A percentile compares a stretch with the other conserved stretches of the same genome.
Evolutionary conservation across 345 rosid species (phyloP).

Genomic region (Rhizophora mangle): DNA sequence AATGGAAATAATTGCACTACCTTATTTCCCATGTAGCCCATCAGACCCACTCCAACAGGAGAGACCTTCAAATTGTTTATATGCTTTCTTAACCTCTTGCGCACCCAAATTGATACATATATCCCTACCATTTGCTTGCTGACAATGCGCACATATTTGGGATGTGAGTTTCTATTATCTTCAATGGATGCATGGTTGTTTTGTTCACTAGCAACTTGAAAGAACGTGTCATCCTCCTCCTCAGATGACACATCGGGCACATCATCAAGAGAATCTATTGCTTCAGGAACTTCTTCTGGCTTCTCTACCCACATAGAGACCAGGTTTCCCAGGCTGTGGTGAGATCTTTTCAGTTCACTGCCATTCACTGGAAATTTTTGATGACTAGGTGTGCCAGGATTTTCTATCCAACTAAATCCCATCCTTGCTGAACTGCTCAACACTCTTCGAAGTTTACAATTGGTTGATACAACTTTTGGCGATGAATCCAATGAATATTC

Average conservation of each 20-base stretch:
- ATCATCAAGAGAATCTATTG: conserved; percentile 36
- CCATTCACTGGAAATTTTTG: conserved; percentile 30
- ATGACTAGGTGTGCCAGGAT: conserved; percentile 33
- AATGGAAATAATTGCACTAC: conserved; percentile 35
- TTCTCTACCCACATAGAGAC: conserved; percentile 41
- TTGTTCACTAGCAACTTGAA: conserved; percentile 33
- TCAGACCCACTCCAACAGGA: conserved; percentile 94
- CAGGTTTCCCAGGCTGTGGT: conserved; percentile 63
- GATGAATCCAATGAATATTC: conserved; percentile 69
- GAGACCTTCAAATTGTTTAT: conserved; percentile 90
- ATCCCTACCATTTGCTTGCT: conserved; percentile 99
- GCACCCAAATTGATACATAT: conserved; percentile 89
- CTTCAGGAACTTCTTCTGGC: conserved; percentile 36
- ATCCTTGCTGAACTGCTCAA: conserved; percentile 69
- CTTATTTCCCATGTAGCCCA: conserved; percentile 99
- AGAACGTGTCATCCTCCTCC: conserved; percentile 47
- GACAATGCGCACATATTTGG: conserved; percentile 71
- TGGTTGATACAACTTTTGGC: conserved; percentile 57
- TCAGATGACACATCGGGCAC: conserved; percentile 39
- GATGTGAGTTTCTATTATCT: conserved; percentile 27
- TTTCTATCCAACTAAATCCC: conserved; percentile 46
- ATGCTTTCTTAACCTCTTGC: conserved; percentile 73
- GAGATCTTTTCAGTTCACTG: conserved; percentile 57
- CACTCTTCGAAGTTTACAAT: conserved; percentile 61
- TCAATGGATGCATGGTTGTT: conserved; percentile 16